A percentile compares a stretch with the other conserved stretches of the same genome.
phyloP scores from a whole-genome alignment of 2,329 filamentous ascomycete species.

The Podosphaera xanthii region DNA sequence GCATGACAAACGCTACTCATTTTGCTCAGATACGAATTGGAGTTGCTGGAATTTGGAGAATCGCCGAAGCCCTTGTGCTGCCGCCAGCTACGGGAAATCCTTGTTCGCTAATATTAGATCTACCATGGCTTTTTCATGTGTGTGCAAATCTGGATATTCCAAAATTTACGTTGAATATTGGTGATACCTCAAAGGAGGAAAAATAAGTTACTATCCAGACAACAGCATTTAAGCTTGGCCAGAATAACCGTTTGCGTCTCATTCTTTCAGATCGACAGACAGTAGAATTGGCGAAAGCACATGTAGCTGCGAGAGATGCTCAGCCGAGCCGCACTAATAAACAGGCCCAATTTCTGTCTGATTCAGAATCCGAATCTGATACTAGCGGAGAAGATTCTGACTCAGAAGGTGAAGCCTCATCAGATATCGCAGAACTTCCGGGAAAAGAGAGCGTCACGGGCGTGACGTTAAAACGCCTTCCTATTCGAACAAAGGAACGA shows the following conservation, averaged over 20 bases:
- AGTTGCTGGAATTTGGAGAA: background rate
- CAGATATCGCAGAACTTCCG: background rate
- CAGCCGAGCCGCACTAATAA: background rate
- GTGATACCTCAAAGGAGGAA: background rate
- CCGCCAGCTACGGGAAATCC: background rate
- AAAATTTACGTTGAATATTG: background rate
- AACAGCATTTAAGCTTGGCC: background rate
- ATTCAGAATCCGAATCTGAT: background rate
- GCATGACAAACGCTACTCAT: background rate
- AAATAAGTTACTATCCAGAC: background rate
- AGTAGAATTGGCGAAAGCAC: background rate
- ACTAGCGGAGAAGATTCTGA: background rate
- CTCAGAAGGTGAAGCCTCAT: background rate
- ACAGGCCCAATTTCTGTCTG: background rate
- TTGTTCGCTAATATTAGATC: background rate
- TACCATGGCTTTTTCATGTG: background rate
- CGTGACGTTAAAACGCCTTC: background rate
- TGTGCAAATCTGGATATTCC: background rate
- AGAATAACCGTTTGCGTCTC: background rate
- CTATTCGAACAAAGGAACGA: background rate
- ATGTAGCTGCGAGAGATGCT: background rate
- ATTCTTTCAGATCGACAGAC: background rate
- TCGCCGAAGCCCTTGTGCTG: background rate
- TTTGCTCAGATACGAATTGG: background rate
- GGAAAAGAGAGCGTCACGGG: background rate